Conservation (phyloP, 202 grass and related monocot species). For the Carex arenaria region DNA sequence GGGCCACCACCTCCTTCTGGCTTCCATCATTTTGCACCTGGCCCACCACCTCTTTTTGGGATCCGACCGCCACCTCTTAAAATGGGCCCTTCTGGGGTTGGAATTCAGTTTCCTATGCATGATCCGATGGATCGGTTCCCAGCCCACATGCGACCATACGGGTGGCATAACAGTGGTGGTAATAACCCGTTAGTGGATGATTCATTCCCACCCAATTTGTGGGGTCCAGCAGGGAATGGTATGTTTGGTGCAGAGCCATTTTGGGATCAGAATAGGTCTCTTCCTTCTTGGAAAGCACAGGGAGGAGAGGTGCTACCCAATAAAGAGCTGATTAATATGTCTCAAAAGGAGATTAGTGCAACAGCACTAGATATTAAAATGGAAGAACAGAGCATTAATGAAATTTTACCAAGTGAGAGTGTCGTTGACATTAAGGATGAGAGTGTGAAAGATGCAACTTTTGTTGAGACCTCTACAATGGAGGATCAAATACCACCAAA, state of each 20-base stretch:
- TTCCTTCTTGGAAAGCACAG: slow-evolving; percentile 50
- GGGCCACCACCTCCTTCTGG: slow-evolving; percentile 53
- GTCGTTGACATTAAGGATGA: slow-evolving; percentile 26
- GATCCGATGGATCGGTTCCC: slow-evolving; percentile 72
- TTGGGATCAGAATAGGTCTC: slow-evolving; percentile 69
- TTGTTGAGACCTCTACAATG: slow-evolving; percentile 8
- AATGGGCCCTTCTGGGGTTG: slow-evolving; percentile 41
- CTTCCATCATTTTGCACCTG: slow-evolving; percentile 49
- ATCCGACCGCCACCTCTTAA: slow-evolving; percentile 78
- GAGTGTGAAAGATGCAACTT: slow-evolving; percentile 12
- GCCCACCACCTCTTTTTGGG: slow-evolving; percentile 77
- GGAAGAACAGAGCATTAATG: slow-evolving; percentile 35
- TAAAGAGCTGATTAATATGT: slow-evolving; percentile 43
- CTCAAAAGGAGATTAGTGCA: slow-evolving; percentile 45
- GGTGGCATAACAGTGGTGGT: slow-evolving; percentile 46
- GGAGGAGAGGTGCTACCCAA: slow-evolving; percentile 32
- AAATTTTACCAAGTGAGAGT: slow-evolving; percentile 38
- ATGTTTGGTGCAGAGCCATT: slow-evolving; percentile 54
- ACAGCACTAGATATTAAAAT: slow-evolving; percentile 31
- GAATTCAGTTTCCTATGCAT: slow-evolving; percentile 83
- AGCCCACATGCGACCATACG: slow-evolving; percentile 68
- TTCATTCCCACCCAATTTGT: slow-evolving; percentile 63
- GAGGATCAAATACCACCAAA: slow-evolving; percentile 22
- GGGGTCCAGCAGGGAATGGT: slow-evolving; percentile 59
- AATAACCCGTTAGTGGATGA: slow-evolving; percentile 46